Evolutionary conservation across 768 basidiomycete genomes (phyloP), one percentile per base, ranked within the genome.

Genomic region (Naematelia encephala): DNA sequence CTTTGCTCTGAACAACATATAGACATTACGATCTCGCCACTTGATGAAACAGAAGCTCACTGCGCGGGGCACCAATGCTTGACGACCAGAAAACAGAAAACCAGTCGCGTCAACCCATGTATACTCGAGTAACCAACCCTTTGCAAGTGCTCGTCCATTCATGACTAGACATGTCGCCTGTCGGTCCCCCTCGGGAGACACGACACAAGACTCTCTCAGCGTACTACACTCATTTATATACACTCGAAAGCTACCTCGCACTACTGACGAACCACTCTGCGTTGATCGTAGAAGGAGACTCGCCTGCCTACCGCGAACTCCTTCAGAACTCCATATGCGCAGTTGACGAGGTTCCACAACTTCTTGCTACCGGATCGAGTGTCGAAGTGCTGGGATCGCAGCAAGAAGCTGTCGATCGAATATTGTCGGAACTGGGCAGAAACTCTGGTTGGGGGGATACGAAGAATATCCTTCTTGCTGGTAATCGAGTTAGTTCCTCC

Each of bases 141-240:
- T n/a, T n/a, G n/a, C n/a, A n/a, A n/a, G n/a, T n/a, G n/a, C n/a
- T n/a, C n/a, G n/a, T n/a, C n/a, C n/a, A n/a, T n/a, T n/a, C n/a
- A n/a, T n/a, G n/a, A n/a, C n/a, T n/a, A n/a, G n/a, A n/a, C n/a
- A n/a, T n/a, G n/a, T n/a, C n/a, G n/a, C n/a, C n/a, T n/a, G n/a
- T n/a, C n/a, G n/a, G n/a, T n/a, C 5, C n/a, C 21, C 51, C 59
- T 12, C 57, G 34, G 2, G 11, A 53, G 23, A 54, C 57, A 45
- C 51, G 48, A 26, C 72, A 74, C 56, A 71, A 74, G 50, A 75
- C 75, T n/a, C 64, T 77, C 1, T 77, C 73, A 19, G 68, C 68
- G 12, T 73, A 73, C 56, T 72, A 72, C 49, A 46, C 65, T 23
- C 51, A 54, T 2, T 25, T 71, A 13, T 30, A 68, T n/a, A 64